A percentile compares a stretch with the other conserved stretches of the same genome.
phyloP scores from a whole-genome alignment of 768 basidiomycete species.

The Kwoniella sp. region DNA sequence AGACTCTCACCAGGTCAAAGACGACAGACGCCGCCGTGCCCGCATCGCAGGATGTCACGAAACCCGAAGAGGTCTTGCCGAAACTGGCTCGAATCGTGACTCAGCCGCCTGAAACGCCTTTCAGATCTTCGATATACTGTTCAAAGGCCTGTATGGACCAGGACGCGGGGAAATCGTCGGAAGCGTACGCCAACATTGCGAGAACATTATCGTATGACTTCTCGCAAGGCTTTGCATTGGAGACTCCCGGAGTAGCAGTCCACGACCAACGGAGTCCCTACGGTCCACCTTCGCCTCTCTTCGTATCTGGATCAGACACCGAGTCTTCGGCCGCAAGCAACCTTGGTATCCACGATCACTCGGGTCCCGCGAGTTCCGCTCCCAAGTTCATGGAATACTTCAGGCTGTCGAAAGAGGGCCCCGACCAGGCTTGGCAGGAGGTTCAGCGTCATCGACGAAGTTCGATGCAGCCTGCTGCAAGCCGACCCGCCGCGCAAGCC shows the following conservation, averaged over 20 bases:
- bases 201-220: slow-evolving; percentile 36
- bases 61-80: background rate
- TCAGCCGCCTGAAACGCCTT: slow-evolving; percentile 16
- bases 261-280: slow-evolving; percentile 29
- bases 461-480: slow-evolving; percentile 36
- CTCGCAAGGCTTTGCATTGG: slow-evolving; percentile 16
- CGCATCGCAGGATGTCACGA: slow-evolving; percentile 2
- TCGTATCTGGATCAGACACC: slow-evolving; percentile 41
- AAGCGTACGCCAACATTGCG: slow-evolving; percentile 32
- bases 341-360: slow-evolving; percentile 15
- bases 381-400: slow-evolving; percentile 47
- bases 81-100: slow-evolving; percentile 1
- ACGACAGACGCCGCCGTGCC: slow-evolving; percentile 26
- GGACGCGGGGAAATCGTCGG: slow-evolving; percentile 39
- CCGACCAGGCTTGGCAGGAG: slow-evolving; percentile 48
- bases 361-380: slow-evolving; percentile 40
- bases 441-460: slow-evolving; percentile 37
- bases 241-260: slow-evolving; percentile 25
- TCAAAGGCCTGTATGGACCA: slow-evolving; percentile 39
- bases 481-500: slow-evolving; percentile 19
- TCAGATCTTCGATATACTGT: slow-evolving; percentile 46
- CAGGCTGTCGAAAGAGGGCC: slow-evolving; percentile 38
- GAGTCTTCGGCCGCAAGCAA: slow-evolving; percentile 36
- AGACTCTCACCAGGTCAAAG: slow-evolving; percentile 39
- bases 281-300: slow-evolving; percentile 49